Evolutionary conservation across 2,329 filamentous ascomycete genomes (phyloP).

Genomic region (Sclerotinia subarctica): DNA sequence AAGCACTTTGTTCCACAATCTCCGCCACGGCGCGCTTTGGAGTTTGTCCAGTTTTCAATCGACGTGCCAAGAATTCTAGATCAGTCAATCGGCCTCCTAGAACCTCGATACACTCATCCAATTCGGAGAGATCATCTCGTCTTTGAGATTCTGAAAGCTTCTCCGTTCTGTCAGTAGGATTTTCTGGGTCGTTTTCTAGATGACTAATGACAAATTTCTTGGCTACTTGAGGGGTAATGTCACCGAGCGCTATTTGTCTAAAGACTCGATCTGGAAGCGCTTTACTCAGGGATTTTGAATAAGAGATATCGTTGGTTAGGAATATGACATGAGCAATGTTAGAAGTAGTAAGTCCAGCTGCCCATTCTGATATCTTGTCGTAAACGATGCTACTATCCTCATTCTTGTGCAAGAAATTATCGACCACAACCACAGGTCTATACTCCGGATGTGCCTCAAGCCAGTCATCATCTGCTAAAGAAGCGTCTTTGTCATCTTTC

Average conservation of each 20-base stretch:
- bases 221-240: conserved; percentile 80
- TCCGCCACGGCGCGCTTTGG: conserved; percentile 78
- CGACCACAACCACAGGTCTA: conserved; percentile 80
- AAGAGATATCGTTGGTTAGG: conserved; percentile 84
- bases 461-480: conserved; percentile 78
- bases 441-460: conserved; percentile 84
- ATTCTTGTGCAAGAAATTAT: conserved; percentile 85
- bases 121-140: conserved; percentile 57
- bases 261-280: conserved; percentile 90
- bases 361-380: conserved; percentile 85
- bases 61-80: conserved; percentile 86
- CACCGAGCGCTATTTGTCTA: conserved; percentile 78
- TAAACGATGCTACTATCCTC: conserved; percentile 64
- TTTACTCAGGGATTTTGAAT: conserved; percentile 81
- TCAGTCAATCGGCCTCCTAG: conserved; percentile 93
- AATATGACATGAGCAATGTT: conserved; percentile 95
- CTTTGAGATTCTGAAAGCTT: conserved; percentile 37
- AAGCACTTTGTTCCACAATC: conserved; percentile 84
- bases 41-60: conserved; percentile 82
- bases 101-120: conserved; percentile 77
- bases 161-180: conserved; percentile 35
- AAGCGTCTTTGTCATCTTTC: conserved; percentile 70
- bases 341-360: conserved; percentile 76
- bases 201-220: conserved; percentile 88
- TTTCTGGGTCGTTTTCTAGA: conserved; percentile 50